Evolutionary conservation across 305 asterid genomes (phyloP), one percentile per base, ranked within the genome.

Genomic region (Ruellia speciosa): DNA sequence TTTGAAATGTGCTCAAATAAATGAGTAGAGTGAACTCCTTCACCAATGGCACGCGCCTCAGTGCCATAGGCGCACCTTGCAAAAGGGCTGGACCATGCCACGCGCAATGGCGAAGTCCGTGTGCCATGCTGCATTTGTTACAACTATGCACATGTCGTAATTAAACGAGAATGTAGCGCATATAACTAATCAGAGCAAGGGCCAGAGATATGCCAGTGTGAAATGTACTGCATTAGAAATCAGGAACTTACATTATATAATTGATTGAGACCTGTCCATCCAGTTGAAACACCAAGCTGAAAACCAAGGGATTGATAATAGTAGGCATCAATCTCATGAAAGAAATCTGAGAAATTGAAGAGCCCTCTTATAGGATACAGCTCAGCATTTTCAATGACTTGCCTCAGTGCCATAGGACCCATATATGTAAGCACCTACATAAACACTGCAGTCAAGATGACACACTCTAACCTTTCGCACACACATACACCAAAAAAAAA

Each of bases 261-360:
- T 47, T 14, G 11, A 16, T 47, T 16, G n/a, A 47, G 84, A 61
- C 73, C 76, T 72, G 47, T 92, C 99, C 99, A 92, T 72, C 96
- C 99, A 73, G 99, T 92, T 56, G 99, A 70, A 72, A 78, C 94
- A 51, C 99, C 99, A 65, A 82, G 88, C 74, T 84, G 88, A 59
- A 70, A 77, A 69, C 94, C 93, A 71, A 80, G 81, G 8, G 90
- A 69, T 59, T 83, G 94, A 61, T 88, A 72, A 74, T 88, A 92
- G 73, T 92, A 92, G 50, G 77, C 84, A 74, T 88, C 74, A 59
- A 92, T 86, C 76, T 92, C 99, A 31, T 41, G 58, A 69, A 69
- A 77, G 66, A 73, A 88, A 68, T 92, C 83, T 72, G 61, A 62
- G 70, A 92, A 92, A 70, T 79, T 79, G 78, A 88, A 88, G 69